Evolutionary conservation across 163 green algal species (phyloP).

Genomic region (Prototheca cutis): DNA sequence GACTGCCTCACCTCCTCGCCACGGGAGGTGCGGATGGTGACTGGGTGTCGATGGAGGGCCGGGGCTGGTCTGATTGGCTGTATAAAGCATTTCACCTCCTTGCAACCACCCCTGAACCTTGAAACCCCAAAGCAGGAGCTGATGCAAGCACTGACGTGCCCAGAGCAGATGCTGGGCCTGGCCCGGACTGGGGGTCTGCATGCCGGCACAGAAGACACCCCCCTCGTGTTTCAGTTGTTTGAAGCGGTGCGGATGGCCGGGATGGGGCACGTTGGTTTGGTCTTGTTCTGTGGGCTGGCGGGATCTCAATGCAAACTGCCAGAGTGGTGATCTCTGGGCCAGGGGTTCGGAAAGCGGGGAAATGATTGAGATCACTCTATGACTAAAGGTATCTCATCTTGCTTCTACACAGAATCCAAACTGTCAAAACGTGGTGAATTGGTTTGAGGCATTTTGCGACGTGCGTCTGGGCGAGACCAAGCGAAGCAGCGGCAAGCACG

Average conservation of each 20-base stretch:
- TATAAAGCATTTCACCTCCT: too few species aligned
- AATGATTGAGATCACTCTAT: too few species aligned
- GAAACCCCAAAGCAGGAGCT: slow-evolving; percentile 9
- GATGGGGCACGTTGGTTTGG: too few species aligned
- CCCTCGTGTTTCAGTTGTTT: slow-evolving; percentile 40
- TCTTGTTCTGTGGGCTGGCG: too few species aligned
- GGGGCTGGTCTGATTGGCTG: too few species aligned
- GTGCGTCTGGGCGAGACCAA: neutral
- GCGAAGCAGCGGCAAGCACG: neutral
- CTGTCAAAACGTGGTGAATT: slow-evolving; percentile 40
- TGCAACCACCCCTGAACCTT: too few species aligned
- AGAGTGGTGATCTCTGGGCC: too few species aligned
- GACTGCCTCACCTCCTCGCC: slow-evolving; percentile 19
- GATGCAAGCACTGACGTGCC: slow-evolving; percentile 13
- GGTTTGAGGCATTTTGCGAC: slow-evolving; percentile 40
- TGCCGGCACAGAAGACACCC: slow-evolving; percentile 30
- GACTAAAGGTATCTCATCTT: too few species aligned
- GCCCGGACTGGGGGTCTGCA: neutral
- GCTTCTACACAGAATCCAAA: slow-evolving; percentile 23
- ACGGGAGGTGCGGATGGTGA: slow-evolving; percentile 11
- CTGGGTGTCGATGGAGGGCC: too few species aligned
- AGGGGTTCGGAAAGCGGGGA: too few species aligned
- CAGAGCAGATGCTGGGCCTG: slow-evolving; percentile 6
- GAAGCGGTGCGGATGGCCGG: slow-evolving; percentile 20
- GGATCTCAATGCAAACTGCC: too few species aligned